These are phyloP conservation scores for Komagataella mondaviorum DNA, from an alignment of 805 yeast genomes.

Conservation along the genomic window DNA sequence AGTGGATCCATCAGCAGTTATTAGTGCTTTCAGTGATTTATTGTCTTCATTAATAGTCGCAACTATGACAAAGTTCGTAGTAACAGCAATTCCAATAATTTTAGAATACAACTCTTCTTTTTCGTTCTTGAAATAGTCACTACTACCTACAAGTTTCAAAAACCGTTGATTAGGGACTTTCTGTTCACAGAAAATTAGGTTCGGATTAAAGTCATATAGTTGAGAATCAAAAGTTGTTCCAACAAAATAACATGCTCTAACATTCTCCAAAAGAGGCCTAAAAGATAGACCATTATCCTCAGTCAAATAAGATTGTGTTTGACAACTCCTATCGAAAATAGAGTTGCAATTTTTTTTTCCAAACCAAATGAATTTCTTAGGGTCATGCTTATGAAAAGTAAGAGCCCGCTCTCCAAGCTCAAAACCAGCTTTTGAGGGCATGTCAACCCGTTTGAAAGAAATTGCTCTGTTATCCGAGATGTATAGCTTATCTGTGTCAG, in stretches of 20 bases:
- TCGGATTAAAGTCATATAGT: slow-evolving; percentile 19
- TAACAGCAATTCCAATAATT: slow-evolving; percentile 62
- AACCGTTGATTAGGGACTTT: slow-evolving; percentile 14
- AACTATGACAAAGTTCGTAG: slow-evolving; percentile 59
- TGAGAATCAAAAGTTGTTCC: slow-evolving; percentile 31
- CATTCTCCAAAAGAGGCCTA: slow-evolving; percentile 35
- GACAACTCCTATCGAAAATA: slow-evolving; percentile 31
- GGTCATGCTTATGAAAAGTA: slow-evolving; percentile 46
- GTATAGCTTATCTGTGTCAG: slow-evolving; percentile 35
- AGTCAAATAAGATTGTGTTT: slow-evolving; percentile 45
- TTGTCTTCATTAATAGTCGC: slow-evolving; percentile 43
- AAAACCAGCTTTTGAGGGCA: slow-evolving; percentile 35
- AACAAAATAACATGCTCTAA: slow-evolving; percentile 54
- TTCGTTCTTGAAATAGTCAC: slow-evolving; percentile 33
- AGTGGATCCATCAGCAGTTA: slow-evolving; percentile 62
- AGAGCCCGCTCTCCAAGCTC: slow-evolving; percentile 24
- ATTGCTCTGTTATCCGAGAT: slow-evolving; percentile 58
- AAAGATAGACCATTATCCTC: slow-evolving; percentile 57
- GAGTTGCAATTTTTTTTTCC: slow-evolving; percentile 48
- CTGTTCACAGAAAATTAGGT: slow-evolving; percentile 55
- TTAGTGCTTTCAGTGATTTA: slow-evolving; percentile 45
- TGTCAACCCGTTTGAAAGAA: slow-evolving; percentile 28
- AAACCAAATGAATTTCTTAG: slow-evolving; percentile 52
- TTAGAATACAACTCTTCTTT: slow-evolving; percentile 32
- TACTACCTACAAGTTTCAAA: slow-evolving; percentile 26